Base-by-base conservation (phyloP, 257 asterid species). In the Voacanga thouarsii region DNA sequence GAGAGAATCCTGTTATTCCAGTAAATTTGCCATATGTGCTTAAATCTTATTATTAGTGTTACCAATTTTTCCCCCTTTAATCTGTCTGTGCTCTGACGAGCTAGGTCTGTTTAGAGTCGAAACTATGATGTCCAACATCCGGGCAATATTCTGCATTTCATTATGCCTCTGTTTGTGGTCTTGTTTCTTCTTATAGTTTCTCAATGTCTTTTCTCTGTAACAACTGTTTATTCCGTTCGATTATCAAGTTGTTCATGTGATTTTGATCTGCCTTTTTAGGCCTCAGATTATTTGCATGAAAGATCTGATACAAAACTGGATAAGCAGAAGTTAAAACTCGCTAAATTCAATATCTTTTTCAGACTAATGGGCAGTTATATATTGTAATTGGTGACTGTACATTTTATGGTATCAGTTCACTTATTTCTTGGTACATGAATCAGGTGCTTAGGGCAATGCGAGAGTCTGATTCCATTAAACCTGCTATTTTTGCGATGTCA, bases 401-500 rank as follows among this genome's bases (percentile, higher is more conserved):
- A 65, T 37, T 55, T 64, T 12, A 12, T 51, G 28, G 49, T 72
- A 59, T 51, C 55, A 30, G 45, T 53, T 43, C 39, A 50, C 81
- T 76, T 82, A 53, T 72, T 86, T 78, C 75, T 74, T 84, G 85
- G 79, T 68, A 72, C 74, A 71, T 77, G 63, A 76, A 75, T 75
- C 91, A 96, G 99, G 94, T 96, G 83, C 94, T 96, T 63, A 93
- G 85, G 89, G 99, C 98, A 85, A 96, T 96, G 98, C 85, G 83
- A 75, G 93, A 85, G 61, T 93, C 99, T 4, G 97, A 90, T 84
- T 93, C 97, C 79, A 70, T 63, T 33, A 96, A 91, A 85, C 99
- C 99, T 76, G 97, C 98, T 80, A 90, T 96, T 30, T 96, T 96
- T 78, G 98, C 99, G 23, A 96, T 96, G 99, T 96, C 99, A 60